Evolutionary conservation across 257 asterid species (phyloP).

Genomic region (Solanum raphanifolium): DNA sequence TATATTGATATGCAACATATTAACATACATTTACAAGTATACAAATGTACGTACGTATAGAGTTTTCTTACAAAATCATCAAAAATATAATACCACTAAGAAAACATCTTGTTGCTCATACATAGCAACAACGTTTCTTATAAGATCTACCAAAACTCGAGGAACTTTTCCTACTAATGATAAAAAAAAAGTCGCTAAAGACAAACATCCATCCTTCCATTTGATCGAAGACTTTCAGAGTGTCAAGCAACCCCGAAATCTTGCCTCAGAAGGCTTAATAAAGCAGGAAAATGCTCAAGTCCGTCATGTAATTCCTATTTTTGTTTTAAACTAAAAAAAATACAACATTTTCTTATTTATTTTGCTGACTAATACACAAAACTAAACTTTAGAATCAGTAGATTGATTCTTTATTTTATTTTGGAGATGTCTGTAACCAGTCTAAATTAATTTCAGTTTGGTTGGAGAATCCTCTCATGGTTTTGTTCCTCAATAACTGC

Average conservation of each 20-base stretch:
- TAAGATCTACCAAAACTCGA: neutral
- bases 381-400: neutral
- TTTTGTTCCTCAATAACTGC: slow-evolving; percentile 60
- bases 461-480: slow-evolving; percentile 71
- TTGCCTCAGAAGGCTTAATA: neutral
- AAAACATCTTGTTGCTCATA: neutral
- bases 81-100: neutral
- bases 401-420: slow-evolving; percentile 5
- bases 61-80: neutral
- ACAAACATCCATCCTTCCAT: neutral
- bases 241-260: neutral
- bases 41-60: neutral
- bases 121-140: neutral
- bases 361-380: neutral
- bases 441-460: slow-evolving; percentile 44
- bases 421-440: neutral
- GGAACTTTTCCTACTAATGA: neutral
- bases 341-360: neutral
- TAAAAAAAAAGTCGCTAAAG: neutral
- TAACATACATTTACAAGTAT: neutral
- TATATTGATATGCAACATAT: neutral
- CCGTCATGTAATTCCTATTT: neutral
- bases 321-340: neutral
- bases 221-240: neutral
- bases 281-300: neutral